Conservation (phyloP, 1,284 basidiomycete species). For the Porphyrellus sp. region DNA sequence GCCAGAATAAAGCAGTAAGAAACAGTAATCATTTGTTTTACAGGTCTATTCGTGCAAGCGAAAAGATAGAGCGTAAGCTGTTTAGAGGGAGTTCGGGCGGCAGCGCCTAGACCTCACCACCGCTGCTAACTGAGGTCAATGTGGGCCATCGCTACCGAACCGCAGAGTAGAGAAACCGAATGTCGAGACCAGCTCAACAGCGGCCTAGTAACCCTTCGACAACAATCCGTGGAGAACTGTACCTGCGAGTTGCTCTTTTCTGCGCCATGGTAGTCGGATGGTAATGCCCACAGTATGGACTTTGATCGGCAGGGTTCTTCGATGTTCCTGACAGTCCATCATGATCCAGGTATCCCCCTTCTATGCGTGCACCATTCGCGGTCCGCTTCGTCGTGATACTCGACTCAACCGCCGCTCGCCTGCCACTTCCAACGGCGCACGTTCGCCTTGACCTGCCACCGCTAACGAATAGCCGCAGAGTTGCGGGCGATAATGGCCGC, state of each 20-base stretch:
- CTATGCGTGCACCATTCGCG: background rate
- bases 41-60: no score
- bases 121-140: no score
- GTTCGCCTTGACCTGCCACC: background rate
- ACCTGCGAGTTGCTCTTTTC: background rate
- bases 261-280: background rate
- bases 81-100: no score
- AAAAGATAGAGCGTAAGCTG: no score
- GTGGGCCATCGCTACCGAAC: no score
- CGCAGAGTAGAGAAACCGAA: no score
- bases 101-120: no score
- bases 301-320: background rate
- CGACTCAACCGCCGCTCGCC: background rate
- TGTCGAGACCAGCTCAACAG: no score
- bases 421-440: background rate
- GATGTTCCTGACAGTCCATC: background rate
- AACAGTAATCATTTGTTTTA: no score
- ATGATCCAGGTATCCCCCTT: background rate
- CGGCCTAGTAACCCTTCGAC: no score
- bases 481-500: slow-evolving; percentile 7
- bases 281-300: background rate
- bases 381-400: background rate
- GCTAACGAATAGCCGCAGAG: background rate
- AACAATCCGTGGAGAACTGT: background rate
- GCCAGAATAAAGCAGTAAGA: no score